Evolutionary conservation across 495 filamentous ascomycete species (phyloP).

Genomic region (Lasiosphaeria miniovina): DNA sequence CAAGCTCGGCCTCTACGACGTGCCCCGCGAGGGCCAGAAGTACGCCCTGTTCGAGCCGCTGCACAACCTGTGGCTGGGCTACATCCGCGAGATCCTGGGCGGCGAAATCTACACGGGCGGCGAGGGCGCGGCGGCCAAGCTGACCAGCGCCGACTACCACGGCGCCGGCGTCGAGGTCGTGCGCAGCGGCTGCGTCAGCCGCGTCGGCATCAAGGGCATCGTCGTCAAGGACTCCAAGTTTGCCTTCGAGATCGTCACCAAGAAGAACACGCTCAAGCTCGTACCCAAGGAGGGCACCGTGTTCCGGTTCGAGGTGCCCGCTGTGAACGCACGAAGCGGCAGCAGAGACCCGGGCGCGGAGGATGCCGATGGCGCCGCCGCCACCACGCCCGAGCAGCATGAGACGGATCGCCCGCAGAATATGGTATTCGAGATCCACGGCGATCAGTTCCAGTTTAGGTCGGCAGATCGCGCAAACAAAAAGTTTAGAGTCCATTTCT

Average conservation of each 20-base stretch:
- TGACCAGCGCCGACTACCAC: slow-evolving; percentile 84
- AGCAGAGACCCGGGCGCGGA: neutral
- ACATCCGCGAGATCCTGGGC: slow-evolving; percentile 74
- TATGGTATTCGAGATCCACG: slow-evolving; percentile 82
- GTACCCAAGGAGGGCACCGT: slow-evolving; percentile 88
- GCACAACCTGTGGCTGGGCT: slow-evolving; percentile 74
- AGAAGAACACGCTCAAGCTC: slow-evolving; percentile 62
- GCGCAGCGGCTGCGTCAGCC: slow-evolving; percentile 69
- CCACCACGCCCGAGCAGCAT: too few relatives aligned
- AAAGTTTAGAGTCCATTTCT: slow-evolving; percentile 80
- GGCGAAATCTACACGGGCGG: slow-evolving; percentile 43
- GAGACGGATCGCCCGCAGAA: slow-evolving; percentile 27
- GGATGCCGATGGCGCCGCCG: neutral
- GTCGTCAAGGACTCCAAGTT: slow-evolving; percentile 85
- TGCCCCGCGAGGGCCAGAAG: slow-evolving; percentile 65
- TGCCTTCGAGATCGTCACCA: slow-evolving; percentile 78
- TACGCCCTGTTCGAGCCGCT: slow-evolving; percentile 75
- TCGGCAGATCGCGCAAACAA: slow-evolving; percentile 81
- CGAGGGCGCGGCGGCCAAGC: slow-evolving; percentile 54
- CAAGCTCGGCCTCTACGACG: slow-evolving; percentile 63
- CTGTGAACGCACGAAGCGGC: slow-evolving; percentile 27
- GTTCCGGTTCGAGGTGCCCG: slow-evolving; percentile 72
- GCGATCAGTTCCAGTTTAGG: slow-evolving; percentile 78
- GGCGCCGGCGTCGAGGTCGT: slow-evolving; percentile 84
- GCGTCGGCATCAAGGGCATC: slow-evolving; percentile 82